phyloP scores from a whole-genome alignment of 257 asterid genomes.

The Ophiorrhiza pumila region DNA sequence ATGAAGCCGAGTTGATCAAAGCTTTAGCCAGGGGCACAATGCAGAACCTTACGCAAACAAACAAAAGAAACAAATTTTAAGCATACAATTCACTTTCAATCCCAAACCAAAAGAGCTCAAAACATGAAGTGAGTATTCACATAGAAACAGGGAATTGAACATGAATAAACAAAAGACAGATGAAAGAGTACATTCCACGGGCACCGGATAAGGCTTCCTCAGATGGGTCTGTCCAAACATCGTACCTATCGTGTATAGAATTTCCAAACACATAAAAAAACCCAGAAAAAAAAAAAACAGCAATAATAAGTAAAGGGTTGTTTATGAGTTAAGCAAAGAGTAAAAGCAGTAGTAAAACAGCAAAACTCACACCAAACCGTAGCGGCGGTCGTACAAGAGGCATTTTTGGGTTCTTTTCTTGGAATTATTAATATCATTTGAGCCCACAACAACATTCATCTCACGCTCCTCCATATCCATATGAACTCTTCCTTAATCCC shows the following conservation, averaged over 20 bases:
- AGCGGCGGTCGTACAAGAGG: conserved; percentile 10
- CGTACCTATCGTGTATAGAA: conserved; percentile 15
- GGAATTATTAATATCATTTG: neutral
- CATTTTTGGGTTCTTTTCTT: neutral
- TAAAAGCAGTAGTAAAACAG: neutral
- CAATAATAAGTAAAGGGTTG: neutral
- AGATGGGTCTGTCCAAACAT: conserved; percentile 23
- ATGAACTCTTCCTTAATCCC: too few species aligned
- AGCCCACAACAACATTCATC: neutral
- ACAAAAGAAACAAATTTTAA: neutral
- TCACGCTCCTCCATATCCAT: neutral
- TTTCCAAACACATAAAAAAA: neutral
- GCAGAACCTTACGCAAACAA: conserved; percentile 13
- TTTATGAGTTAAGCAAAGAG: neutral
- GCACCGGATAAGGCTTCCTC: conserved; percentile 24
- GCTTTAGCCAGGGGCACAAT: conserved; percentile 17
- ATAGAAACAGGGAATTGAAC: too few species aligned
- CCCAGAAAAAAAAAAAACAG: neutral
- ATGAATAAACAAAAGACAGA: too few species aligned
- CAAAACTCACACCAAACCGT: conserved; percentile 12
- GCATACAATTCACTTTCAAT: neutral
- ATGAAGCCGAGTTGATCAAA: conserved; percentile 8
- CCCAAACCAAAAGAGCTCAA: neutral
- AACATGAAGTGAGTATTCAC: too few species aligned
- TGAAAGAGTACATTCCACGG: conserved; percentile 21